phyloP scores from a whole-genome alignment of 2,329 filamentous ascomycete species.

The Dothiorella sarmentorum region DNA sequence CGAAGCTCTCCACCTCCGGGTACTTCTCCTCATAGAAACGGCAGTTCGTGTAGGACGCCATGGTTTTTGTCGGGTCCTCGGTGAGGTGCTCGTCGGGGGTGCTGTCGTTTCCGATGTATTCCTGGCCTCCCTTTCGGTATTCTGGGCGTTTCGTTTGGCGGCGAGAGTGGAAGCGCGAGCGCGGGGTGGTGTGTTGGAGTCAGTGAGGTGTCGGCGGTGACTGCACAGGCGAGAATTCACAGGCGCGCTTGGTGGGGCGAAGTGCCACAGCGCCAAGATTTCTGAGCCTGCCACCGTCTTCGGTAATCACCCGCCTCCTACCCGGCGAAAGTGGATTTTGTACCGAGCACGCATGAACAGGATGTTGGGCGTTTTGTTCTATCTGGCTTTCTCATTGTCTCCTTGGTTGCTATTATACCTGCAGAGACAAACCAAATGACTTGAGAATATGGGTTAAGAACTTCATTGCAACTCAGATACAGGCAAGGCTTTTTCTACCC shows the following conservation, averaged over 20 bases:
- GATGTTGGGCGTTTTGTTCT: too few relatives aligned
- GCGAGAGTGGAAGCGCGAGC: not conserved
- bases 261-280: conserved; percentile 13
- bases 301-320: not conserved
- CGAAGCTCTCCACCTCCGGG: conserved; percentile 98
- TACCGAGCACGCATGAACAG: too few relatives aligned
- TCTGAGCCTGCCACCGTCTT: not conserved
- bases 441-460: too few relatives aligned
- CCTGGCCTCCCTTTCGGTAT: not conserved
- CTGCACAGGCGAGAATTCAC: conserved; percentile 15
- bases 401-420: too few relatives aligned
- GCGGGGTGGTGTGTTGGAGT: conserved; percentile 5
- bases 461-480: too few relatives aligned
- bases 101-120: not conserved
- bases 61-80: conserved; percentile 45
- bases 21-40: conserved; percentile 98
- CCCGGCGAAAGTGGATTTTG: not conserved
- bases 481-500: too few relatives aligned
- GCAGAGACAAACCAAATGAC: too few relatives aligned
- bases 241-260: conserved; percentile 16
- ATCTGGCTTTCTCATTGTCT: too few relatives aligned
- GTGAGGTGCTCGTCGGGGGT: not conserved
- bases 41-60: conserved; percentile 87
- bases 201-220: conserved; percentile 13
- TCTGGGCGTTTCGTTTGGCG: not conserved